A percentile compares a stretch with the other conserved stretches of the same genome.
These are phyloP conservation scores for Ceratobasidium sp. DNA, from an alignment of 1,284 basidiomycete species.

Conservation along the genomic window DNA sequence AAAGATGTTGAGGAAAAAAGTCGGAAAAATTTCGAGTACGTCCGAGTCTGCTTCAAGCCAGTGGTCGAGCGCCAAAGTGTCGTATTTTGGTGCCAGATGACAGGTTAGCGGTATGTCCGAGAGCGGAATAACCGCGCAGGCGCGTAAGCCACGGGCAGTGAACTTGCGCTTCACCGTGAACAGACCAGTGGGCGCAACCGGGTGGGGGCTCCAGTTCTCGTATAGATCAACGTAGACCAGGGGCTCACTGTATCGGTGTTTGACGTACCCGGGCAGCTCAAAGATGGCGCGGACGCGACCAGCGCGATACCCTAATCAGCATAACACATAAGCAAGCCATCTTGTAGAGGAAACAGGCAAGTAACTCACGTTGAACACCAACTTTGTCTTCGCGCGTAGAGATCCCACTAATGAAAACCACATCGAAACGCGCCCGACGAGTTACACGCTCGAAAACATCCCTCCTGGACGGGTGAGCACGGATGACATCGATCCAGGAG, in stretches of 20 bases:
- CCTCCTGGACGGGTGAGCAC: neutral
- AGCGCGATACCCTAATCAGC: neutral
- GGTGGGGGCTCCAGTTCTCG: neutral
- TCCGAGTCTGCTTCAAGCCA: neutral
- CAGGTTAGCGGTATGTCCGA: conserved; percentile 9
- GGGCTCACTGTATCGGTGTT: neutral
- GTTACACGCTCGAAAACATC: neutral
- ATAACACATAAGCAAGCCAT: neutral
- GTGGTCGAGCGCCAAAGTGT: neutral
- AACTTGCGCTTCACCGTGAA: neutral
- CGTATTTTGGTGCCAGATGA: conserved; percentile 3
- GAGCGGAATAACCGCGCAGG: neutral
- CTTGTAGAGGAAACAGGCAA: neutral
- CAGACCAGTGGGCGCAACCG: neutral
- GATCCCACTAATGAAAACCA: neutral
- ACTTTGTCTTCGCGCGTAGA: neutral
- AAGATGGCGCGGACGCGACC: conserved; percentile 17
- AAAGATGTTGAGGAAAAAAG: conserved; percentile 26
- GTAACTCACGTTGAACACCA: conserved; percentile 1
- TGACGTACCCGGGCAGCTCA: neutral
- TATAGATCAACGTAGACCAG: conserved; percentile 28
- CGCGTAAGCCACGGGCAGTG: neutral
- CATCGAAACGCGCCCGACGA: neutral
- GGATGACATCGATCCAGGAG: neutral
- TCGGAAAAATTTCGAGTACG: neutral